Evolutionary conservation across 2,329 filamentous ascomycete species (phyloP), one percentile per base, ranked within the genome.

Genomic region (Hypoxylon sp.): DNA sequence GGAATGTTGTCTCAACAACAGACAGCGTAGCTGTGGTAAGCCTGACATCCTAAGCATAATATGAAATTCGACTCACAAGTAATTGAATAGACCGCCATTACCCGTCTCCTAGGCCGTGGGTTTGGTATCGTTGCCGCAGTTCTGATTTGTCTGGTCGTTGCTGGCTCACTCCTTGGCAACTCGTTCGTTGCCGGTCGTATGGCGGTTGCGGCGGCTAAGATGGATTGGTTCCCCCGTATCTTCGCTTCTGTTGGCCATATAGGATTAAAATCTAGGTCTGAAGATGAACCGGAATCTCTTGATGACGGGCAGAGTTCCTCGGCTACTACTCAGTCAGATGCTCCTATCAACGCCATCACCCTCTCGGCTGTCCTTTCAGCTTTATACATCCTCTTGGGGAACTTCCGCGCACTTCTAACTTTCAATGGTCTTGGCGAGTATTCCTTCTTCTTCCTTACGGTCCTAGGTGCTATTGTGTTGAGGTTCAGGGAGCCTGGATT

Each of bases 371-470:
- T 83, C 0, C 79, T 89, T 0, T 86, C 87, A 0, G 76, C 87
- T 0, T 61, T 89, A 1, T 91, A 90, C 76, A 89, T 91, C 33
- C 73, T 89, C 1, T 80, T 89, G 0, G 89, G 89, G 17, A 88
- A 83, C 76, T 90, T 91, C 79, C 84, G 88, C 35, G 85, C 86
- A 0, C 83, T 91, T 0, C 73, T 91, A 10, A 90, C 88, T 0
- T 89, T 89, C 70, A 88, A 88, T 57, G 87, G 87, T 0, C 78
- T 89, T 3, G 86, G 85, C 13, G 86, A 89, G 72, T 90, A 88
- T 75, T 85, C 88, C 0, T 91, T 90, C 77, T 90, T 90, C 79
- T 89, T 90, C 73, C 81, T 90, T 31, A 88, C 88, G 0, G 88
- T 90, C 0, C 72, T 90, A 0, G 89, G 88, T 0, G 84, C 87